Evolutionary conservation across 148 eudicot species (phyloP).

Genomic region (Cornus suecica): DNA sequence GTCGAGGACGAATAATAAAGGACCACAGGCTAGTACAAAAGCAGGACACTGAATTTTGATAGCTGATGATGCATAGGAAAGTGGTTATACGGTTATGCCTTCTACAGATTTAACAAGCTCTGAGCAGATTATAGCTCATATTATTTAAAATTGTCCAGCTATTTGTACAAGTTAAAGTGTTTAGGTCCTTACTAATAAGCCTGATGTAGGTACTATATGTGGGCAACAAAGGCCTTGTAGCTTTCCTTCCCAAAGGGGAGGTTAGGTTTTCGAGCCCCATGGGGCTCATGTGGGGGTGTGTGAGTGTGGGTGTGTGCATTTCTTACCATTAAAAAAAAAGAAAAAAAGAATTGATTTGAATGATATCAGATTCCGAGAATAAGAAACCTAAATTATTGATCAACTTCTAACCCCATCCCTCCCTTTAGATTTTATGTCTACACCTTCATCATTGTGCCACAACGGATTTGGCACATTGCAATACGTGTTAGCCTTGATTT

Average conservation of each 20-base stretch:
- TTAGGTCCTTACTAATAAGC: background rate
- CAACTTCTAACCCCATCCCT: background rate
- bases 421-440: background rate
- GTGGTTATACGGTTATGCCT: too few species aligned
- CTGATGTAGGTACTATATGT: background rate
- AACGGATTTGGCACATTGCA: background rate
- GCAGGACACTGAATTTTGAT: background rate
- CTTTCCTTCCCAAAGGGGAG: background rate
- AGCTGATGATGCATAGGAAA: background rate
- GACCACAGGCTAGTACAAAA: background rate
- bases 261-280: too few species aligned
- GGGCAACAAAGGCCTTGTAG: background rate
- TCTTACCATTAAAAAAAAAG: too few species aligned
- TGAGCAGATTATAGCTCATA: background rate
- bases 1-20: background rate
- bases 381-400: background rate
- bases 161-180: background rate
- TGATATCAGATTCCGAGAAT: background rate
- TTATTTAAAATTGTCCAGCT: background rate
- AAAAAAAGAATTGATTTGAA: background rate
- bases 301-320: too few species aligned
- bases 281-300: too few species aligned
- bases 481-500: background rate
- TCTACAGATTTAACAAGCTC: background rate
- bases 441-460: background rate